Conservation (phyloP, 192 early-diverging fungal genomes). For the Coemansia sp. region DNA sequence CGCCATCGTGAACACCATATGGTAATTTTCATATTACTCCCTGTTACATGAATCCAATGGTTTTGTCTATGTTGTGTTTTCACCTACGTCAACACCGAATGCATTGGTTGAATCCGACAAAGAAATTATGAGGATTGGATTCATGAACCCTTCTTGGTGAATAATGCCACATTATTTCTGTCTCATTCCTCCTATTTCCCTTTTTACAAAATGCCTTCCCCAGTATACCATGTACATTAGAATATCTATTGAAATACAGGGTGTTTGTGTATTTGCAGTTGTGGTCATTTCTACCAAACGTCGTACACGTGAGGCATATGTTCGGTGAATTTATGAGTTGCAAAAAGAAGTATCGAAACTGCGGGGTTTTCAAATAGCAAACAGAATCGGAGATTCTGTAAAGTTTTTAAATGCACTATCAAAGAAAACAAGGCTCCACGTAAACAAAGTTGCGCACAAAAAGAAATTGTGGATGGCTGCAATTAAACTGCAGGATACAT, state of each 20-base stretch:
- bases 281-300: neutral
- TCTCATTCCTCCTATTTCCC: neutral
- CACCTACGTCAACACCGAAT: neutral
- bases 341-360: neutral
- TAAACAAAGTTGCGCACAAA: neutral
- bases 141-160: neutral
- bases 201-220: neutral
- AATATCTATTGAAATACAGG: neutral
- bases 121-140: neutral
- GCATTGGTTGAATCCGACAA: neutral
- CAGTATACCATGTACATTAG: neutral
- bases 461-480: neutral
- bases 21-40: neutral
- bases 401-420: too few relatives aligned
- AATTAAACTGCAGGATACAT: conserved; percentile 2
- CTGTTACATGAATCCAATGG: neutral
- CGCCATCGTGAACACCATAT: neutral
- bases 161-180: neutral
- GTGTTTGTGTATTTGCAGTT: neutral
- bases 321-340: neutral
- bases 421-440: too few relatives aligned
- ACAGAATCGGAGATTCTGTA: too few relatives aligned
- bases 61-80: neutral
- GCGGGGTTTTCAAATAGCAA: too few relatives aligned
- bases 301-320: neutral